Evolutionary conservation across 1,139 yeast species (phyloP).

Genomic region (Meyerozyma sp.): DNA sequence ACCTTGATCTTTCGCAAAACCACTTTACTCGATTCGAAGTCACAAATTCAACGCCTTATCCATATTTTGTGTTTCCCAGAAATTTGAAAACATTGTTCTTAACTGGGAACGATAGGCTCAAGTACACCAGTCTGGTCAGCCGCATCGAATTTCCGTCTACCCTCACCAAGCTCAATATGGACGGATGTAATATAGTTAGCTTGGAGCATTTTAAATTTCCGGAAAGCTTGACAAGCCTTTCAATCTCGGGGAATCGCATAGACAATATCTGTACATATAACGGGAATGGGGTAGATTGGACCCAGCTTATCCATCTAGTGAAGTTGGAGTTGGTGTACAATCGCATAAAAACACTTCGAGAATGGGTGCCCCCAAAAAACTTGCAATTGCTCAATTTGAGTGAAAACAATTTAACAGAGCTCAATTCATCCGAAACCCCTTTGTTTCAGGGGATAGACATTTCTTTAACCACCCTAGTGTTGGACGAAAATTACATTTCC

Average conservation of each 20-base stretch:
- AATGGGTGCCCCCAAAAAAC: slow-evolving; percentile 4
- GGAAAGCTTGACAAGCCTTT: slow-evolving; percentile 14
- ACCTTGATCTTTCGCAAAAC: slow-evolving; percentile 9
- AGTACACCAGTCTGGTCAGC: slow-evolving; percentile 2
- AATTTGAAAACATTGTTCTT: slow-evolving; percentile 12
- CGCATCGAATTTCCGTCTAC: slow-evolving; percentile 15
- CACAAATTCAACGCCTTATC: slow-evolving; percentile 4
- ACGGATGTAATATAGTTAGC: slow-evolving; percentile 17
- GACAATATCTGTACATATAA: slow-evolving; percentile 13
- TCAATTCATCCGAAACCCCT: background rate
- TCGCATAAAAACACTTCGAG: slow-evolving; percentile 9
- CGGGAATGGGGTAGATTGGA: slow-evolving; percentile 17
- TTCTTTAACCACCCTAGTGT: background rate
- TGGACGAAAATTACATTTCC: background rate
- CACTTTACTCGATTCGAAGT: slow-evolving; percentile 2
- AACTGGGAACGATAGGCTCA: slow-evolving; percentile 10
- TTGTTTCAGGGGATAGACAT: slow-evolving; percentile 2
- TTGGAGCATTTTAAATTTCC: slow-evolving; percentile 24
- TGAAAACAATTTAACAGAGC: slow-evolving; percentile 13
- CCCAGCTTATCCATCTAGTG: slow-evolving; percentile 10
- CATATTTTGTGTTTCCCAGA: slow-evolving; percentile 10
- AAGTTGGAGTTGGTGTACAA: slow-evolving; percentile 13
- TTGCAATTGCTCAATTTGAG: slow-evolving; percentile 18
- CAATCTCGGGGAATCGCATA: slow-evolving; percentile 19
- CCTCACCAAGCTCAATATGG: slow-evolving; percentile 14